These are phyloP conservation scores for Candolleomyces aberdarensis DNA, from an alignment of 768 basidiomycete species.

Conservation along the genomic window DNA sequence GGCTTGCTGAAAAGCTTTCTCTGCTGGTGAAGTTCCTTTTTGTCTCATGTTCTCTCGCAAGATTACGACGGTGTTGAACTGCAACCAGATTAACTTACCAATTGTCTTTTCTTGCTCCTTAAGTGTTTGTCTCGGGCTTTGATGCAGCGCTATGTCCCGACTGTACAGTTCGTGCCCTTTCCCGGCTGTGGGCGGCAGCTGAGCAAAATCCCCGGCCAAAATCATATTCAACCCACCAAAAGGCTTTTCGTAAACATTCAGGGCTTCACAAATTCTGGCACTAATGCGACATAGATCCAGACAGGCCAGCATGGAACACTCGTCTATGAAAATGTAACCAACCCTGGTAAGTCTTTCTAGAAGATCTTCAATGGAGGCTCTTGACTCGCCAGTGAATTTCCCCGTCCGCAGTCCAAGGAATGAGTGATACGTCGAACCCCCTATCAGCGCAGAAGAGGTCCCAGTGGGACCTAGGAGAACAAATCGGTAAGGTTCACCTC, in stretches of 20 bases:
- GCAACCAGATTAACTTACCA: slow-evolving; percentile 31
- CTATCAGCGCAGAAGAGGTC: slow-evolving; percentile 16
- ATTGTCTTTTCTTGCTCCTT: slow-evolving; percentile 18
- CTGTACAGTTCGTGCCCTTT: neutral
- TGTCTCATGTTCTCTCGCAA: slow-evolving; percentile 35
- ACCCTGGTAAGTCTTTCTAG: slow-evolving; percentile 7
- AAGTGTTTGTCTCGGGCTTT: neutral
- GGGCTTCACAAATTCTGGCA: slow-evolving; percentile 14
- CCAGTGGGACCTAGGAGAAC: slow-evolving; percentile 16
- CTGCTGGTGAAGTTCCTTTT: slow-evolving; percentile 13
- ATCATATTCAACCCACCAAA: slow-evolving; percentile 41
- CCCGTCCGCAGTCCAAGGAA: neutral
- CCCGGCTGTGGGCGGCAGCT: slow-evolving; percentile 28
- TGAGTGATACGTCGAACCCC: slow-evolving; percentile 26
- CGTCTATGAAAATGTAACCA: slow-evolving; percentile 40
- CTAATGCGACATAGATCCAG: slow-evolving; percentile 27
- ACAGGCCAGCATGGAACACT: slow-evolving; percentile 38
- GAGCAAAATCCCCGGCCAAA: slow-evolving; percentile 44
- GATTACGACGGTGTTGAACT: slow-evolving; percentile 30
- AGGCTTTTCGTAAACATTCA: slow-evolving; percentile 15
- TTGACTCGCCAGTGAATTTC: no score
- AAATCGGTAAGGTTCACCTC: neutral
- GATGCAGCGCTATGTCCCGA: neutral
- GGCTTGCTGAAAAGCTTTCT: slow-evolving; percentile 23
- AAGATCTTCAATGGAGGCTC: no score